phyloP scores from a whole-genome alignment of 441 rosid species.

The Brassica balearica region DNA sequence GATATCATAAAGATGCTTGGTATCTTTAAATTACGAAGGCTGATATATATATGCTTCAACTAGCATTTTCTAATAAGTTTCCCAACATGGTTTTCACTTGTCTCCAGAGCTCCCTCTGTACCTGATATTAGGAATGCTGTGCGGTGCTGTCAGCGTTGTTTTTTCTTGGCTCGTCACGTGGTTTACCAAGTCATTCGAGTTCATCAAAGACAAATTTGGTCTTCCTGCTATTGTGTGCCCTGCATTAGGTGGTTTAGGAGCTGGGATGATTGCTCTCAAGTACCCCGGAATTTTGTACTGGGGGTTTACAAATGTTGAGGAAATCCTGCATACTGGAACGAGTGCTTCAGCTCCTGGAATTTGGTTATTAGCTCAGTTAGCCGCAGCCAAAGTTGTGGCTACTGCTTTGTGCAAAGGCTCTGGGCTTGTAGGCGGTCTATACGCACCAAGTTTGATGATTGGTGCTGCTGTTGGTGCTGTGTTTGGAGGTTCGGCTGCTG shows the following conservation, averaged over 20 bases:
- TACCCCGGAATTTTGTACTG: constrained; percentile 96
- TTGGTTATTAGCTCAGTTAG: constrained; percentile 88
- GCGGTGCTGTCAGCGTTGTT: constrained; percentile 92
- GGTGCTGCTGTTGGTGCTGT: constrained; percentile 99
- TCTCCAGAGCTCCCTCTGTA: constrained; percentile 88
- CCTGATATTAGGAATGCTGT: constrained; percentile 94
- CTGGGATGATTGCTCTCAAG: constrained; percentile 91
- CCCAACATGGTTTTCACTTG: constrained; percentile 34
- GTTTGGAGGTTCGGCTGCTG: constrained; percentile 94
- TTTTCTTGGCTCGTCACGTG: constrained; percentile 84
- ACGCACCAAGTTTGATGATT: constrained; percentile 98
- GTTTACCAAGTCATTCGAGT: constrained; percentile 79
- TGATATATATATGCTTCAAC: not conserved
- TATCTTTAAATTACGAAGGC: constrained; percentile 5
- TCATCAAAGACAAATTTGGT: constrained; percentile 76
- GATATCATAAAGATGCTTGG: not conserved
- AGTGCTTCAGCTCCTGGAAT: constrained; percentile 98
- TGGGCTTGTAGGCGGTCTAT: constrained; percentile 95
- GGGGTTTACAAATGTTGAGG: constrained; percentile 99
- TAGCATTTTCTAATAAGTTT: constrained; percentile 1
- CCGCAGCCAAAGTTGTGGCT: constrained; percentile 94
- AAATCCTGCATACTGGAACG: constrained; percentile 93
- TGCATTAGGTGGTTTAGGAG: constrained; percentile 95
- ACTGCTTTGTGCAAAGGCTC: constrained; percentile 97
- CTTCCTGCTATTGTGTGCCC: constrained; percentile 92